Base-by-base conservation (phyloP, 2,329 filamentous ascomycete species). In the Colletotrichum sublineola region DNA sequence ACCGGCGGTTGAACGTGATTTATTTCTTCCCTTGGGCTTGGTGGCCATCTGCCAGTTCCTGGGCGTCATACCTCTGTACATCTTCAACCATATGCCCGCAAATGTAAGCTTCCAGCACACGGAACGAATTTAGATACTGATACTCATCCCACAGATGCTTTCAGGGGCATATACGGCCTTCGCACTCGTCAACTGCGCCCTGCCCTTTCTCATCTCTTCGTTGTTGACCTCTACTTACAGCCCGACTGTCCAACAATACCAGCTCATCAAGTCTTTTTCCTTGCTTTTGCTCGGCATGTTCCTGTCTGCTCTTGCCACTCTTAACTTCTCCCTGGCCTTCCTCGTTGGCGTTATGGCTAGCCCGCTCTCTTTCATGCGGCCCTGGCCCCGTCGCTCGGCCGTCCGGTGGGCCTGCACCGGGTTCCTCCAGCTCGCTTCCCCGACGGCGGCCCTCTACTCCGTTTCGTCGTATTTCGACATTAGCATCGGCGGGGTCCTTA, bases 241-340 rank as follows among this genome's bases (percentile, higher is more conserved):
- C 33, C 89, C 91, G 1, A 91, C 90, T 0, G 75, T 81, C 5
- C 94, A 95, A 78, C 92, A 96, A 78, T 91, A 92, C 78, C 89
- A 91, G 60, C 89, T 98, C 63, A 91, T 95, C 75, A 95, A 97
- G 80, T 96, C 93, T 70, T 95, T 98, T 84, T 97, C 95, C 7
- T 89, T 98, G n/a, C 90, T 99, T 15, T 86, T 97, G 12, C 89
- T 98, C 0, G 96, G 96, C 77, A 94, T 98, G 85, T 95, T 94
- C 77, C 90, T 99, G 75, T 95, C 95, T 15, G 93, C 95, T 0
- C 92, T 99, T 15, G 96, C 96, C 2, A 99, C 96, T 0, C 89
- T 99, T 63, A 99, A 99, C 83, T 99, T 99, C 86, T 95, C 93
- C 3, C 91, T 98, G 18, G 92, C 94, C 60, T 92, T 98, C 79